Conservation (phyloP, 345 rosid genomes). For the Cardiospermum halicacabum region DNA sequence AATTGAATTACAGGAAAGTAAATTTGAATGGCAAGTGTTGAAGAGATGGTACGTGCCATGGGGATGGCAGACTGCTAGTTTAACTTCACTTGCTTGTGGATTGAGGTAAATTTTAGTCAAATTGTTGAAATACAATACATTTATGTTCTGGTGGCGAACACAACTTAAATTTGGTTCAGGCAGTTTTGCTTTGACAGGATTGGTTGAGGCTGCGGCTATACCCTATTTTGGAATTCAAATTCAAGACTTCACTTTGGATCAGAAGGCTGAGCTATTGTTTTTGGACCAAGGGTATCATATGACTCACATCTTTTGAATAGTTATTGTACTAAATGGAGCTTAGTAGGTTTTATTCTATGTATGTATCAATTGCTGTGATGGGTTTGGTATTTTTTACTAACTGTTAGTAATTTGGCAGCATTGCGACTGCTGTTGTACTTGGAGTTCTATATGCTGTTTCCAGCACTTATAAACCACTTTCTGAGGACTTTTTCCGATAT, state of each 20-base stretch:
- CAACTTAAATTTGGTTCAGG: conserved; percentile 53
- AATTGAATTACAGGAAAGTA: conserved; percentile 21
- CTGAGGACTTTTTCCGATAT: conserved; percentile 71
- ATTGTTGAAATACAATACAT: not conserved
- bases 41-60: conserved; percentile 94
- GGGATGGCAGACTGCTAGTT: conserved; percentile 80
- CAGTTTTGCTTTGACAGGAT: conserved; percentile 97
- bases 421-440: conserved; percentile 68
- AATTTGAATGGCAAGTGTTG: conserved; percentile 56
- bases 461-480: conserved; percentile 71
- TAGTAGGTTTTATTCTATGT: not conserved
- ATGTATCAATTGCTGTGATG: not conserved
- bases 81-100: conserved; percentile 87
- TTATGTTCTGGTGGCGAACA: not conserved
- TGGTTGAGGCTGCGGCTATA: conserved; percentile 55
- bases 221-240: conserved; percentile 56
- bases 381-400: conserved; percentile 13
- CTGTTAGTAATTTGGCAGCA: conserved; percentile 40
- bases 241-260: conserved; percentile 71
- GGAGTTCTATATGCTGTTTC: conserved; percentile 66
- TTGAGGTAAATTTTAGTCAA: conserved; percentile 44
- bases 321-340: conserved; percentile 2
- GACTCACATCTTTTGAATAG: not conserved
- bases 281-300: conserved; percentile 70
- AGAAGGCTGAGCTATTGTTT: conserved; percentile 76